phyloP scores from a whole-genome alignment of 106 monocot species.

The Chionographis japonica region DNA sequence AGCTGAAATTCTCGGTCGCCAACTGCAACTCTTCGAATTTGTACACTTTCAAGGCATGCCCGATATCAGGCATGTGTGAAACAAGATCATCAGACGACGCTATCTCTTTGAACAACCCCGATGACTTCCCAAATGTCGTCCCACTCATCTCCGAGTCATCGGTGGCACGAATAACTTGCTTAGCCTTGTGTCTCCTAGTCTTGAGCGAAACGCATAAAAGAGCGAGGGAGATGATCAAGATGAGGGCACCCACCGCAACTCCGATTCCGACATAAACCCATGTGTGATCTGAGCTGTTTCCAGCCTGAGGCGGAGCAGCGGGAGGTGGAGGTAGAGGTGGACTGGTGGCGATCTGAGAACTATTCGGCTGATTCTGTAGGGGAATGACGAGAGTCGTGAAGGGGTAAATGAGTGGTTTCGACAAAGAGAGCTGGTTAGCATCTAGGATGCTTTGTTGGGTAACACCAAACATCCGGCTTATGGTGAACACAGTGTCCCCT shows the following conservation, averaged over 20 bases:
- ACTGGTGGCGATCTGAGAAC: slow-evolving; percentile 9
- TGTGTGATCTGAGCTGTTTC: slow-evolving; percentile 9
- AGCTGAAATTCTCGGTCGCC: slow-evolving; percentile 17
- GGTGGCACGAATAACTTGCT: neutral
- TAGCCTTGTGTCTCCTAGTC: neutral
- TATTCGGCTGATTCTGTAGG: slow-evolving; percentile 14
- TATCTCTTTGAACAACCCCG: neutral
- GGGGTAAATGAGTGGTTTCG: slow-evolving; percentile 1
- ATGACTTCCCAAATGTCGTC: neutral
- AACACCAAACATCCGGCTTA: slow-evolving; percentile 21
- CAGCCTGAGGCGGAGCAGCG: slow-evolving; percentile 6
- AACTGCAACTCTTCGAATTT: slow-evolving; percentile 21
- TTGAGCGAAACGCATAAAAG: slow-evolving; percentile 3
- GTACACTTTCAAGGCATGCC: slow-evolving; percentile 25
- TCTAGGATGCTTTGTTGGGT: neutral
- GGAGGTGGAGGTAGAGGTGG: slow-evolving; percentile 21
- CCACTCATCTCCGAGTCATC: neutral
- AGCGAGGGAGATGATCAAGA: neutral
- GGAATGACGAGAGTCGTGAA: slow-evolving; percentile 41
- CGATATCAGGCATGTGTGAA: slow-evolving; percentile 16
- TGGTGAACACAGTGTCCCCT: neutral
- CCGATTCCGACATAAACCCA: slow-evolving; percentile 20
- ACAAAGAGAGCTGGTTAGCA: slow-evolving; percentile 14
- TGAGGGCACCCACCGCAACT: slow-evolving; percentile 7
- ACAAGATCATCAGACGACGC: neutral